phyloP scores from a whole-genome alignment of 495 filamentous ascomycete species.

The Viridothelium virens region DNA sequence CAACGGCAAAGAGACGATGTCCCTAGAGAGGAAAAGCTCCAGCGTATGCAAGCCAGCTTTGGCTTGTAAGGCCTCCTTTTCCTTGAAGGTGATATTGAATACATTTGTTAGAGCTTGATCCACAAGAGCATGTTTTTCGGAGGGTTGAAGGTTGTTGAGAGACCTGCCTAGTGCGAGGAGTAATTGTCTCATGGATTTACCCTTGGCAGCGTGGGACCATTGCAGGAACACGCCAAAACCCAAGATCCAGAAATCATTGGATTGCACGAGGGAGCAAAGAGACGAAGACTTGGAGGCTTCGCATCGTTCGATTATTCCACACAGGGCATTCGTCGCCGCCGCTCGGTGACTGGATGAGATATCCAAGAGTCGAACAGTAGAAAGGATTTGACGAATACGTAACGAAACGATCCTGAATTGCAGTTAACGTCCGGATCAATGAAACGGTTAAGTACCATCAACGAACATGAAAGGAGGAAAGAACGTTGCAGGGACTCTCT shows the following conservation, averaged over 20 bases:
- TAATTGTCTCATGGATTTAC: slow-evolving; percentile 67
- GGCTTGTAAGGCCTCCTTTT: slow-evolving; percentile 46
- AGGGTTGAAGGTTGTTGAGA: not conserved
- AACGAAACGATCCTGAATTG: not conserved
- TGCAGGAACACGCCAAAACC: slow-evolving; percentile 65
- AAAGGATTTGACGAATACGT: not conserved
- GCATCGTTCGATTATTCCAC: slow-evolving; percentile 30
- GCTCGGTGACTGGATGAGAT: slow-evolving; percentile 26
- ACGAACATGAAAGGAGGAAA: not conserved
- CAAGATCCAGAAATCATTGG: slow-evolving; percentile 44
- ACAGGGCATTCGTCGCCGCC: slow-evolving; percentile 34
- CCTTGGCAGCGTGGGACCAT: slow-evolving; percentile 64
- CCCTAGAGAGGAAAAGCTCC: slow-evolving; percentile 51
- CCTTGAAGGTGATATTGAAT: slow-evolving; percentile 43
- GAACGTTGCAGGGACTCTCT: not conserved
- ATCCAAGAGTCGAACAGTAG: not conserved
- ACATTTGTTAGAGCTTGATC: slow-evolving; percentile 37
- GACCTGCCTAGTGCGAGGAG: slow-evolving; percentile 32
- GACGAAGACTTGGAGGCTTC: slow-evolving; percentile 31
- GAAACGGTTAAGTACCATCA: not conserved
- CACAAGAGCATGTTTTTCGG: not conserved
- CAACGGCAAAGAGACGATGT: slow-evolving; percentile 32
- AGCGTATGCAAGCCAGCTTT: slow-evolving; percentile 57
- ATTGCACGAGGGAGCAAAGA: slow-evolving; percentile 32
- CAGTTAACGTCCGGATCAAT: not conserved